Percentiles rank a stretch among this genome's conserved stretches.
Conservation (phyloP, 345 rosid species). For the Aquilaria sinensis region DNA sequence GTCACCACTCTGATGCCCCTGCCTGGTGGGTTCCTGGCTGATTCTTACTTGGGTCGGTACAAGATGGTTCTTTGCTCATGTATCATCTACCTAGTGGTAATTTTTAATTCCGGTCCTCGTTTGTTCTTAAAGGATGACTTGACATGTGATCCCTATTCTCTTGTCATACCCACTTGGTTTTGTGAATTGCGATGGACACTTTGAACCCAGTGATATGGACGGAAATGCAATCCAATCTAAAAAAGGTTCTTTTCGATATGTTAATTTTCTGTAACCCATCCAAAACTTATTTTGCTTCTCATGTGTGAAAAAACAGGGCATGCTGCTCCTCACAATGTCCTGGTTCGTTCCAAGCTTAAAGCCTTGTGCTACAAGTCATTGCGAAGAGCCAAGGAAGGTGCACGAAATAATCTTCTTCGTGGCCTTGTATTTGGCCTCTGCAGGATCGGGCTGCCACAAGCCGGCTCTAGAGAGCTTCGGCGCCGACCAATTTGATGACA, state of each 20-base stretch:
- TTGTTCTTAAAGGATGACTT: no score
- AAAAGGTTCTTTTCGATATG: no score
- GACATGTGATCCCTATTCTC: no score
- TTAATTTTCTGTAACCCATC: no score
- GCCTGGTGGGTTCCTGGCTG: constrained; percentile 42
- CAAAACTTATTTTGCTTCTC: no score
- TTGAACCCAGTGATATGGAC: no score
- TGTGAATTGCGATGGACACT: no score
- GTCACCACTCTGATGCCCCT: constrained; percentile 44
- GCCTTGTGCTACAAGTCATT: constrained; percentile 15
- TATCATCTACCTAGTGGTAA: constrained; percentile 37
- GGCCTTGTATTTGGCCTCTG: constrained; percentile 37
- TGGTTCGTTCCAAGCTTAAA: constrained; percentile 26
- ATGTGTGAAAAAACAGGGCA: constrained; percentile 24
- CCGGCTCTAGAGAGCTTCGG: constrained; percentile 51
- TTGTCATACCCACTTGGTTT: no score
- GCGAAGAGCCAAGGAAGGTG: constrained; percentile 25
- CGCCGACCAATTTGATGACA: constrained; percentile 48
- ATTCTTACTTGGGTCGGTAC: constrained; percentile 41
- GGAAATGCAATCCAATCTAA: no score
- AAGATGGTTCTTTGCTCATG: constrained; percentile 30
- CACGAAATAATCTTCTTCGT: constrained; percentile 38
- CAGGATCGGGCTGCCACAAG: constrained; percentile 44
- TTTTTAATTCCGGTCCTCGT: neutral
- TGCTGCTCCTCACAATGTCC: constrained; percentile 37